Evolutionary conservation across 2,329 filamentous ascomycete species (phyloP).

Genomic region (Pyrenophora teres): DNA sequence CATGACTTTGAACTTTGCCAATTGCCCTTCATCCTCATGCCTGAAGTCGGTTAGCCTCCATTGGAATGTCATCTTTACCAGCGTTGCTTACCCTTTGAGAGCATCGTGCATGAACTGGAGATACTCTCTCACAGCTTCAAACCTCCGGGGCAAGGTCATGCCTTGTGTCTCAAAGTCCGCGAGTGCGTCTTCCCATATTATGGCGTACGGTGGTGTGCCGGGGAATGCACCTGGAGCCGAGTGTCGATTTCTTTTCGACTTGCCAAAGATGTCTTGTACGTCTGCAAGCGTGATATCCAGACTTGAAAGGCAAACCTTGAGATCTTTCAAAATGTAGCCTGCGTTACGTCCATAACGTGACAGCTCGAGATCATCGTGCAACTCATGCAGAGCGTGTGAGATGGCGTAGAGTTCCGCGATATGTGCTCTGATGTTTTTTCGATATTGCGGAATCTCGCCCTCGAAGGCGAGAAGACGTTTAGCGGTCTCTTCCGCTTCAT

Average conservation of each 20-base stretch:
- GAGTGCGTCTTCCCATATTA: conserved; percentile 58
- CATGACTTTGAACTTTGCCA: conserved; percentile 32
- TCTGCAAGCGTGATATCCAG: conserved; percentile 58
- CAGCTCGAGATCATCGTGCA: conserved; percentile 53
- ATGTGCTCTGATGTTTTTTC: conserved; percentile 58
- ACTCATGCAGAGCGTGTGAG: conserved; percentile 54
- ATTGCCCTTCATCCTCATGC: conserved; percentile 36
- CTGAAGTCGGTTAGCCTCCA: conserved; percentile 27
- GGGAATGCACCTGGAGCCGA: conserved; percentile 42
- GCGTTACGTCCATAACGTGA: conserved; percentile 45
- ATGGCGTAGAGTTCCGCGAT: conserved; percentile 62
- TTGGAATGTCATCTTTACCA: neutral
- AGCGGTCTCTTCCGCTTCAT: conserved; percentile 59
- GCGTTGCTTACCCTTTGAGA: conserved; percentile 52
- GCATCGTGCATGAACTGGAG: conserved; percentile 51
- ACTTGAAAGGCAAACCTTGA: conserved; percentile 56
- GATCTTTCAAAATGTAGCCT: conserved; percentile 52
- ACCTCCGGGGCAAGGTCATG: conserved; percentile 52
- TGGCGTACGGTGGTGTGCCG: conserved; percentile 50
- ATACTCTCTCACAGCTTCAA: conserved; percentile 58
- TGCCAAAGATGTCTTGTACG: conserved; percentile 50
- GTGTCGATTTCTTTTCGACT: conserved; percentile 38
- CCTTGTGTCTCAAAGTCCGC: conserved; percentile 54
- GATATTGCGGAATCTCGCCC: conserved; percentile 55
- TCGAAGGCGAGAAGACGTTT: conserved; percentile 57